Conservation (phyloP, 352 stramenopile genomes). For the Globisporangium polare region DNA sequence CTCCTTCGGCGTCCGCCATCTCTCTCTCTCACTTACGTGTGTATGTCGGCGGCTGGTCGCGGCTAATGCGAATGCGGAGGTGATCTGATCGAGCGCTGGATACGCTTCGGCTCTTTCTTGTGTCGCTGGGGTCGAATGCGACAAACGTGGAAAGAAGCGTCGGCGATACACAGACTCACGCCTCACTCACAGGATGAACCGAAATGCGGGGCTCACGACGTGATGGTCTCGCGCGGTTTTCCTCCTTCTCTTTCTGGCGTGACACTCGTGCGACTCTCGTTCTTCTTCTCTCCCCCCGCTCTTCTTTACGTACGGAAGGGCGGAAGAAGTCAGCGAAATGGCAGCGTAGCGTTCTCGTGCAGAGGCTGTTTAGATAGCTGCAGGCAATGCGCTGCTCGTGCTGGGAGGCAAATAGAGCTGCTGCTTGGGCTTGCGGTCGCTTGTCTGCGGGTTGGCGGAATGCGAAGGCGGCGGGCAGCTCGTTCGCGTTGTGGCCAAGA, state of each 20-base stretch:
- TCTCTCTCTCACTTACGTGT: background rate
- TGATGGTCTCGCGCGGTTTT: background rate
- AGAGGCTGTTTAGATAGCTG: background rate
- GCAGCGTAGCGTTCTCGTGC: background rate
- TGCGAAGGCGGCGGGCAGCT: background rate
- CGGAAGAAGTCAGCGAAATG: constrained; percentile 5
- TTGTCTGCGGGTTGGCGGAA: constrained; percentile 1
- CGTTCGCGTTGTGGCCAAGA: background rate
- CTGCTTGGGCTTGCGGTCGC: background rate
- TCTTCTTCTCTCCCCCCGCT: constrained; percentile 4
- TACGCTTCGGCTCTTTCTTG: background rate
- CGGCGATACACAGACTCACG: no score
- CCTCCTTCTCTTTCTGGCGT: constrained; percentile 5
- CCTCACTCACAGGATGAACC: background rate
- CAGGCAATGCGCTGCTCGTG: no score
- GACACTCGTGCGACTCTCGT: background rate
- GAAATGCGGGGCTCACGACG: background rate
- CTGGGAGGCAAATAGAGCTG: no score
- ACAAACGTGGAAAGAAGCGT: background rate
- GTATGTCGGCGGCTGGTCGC: background rate
- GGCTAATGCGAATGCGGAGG: background rate
- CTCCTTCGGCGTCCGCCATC: constrained; percentile 83
- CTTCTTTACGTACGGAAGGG: background rate
- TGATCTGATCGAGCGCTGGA: background rate
- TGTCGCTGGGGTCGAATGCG: background rate